Percentiles rank a stretch among this genome's conserved stretches.
Evolutionary conservation across 176 grass and related monocot genomes (phyloP).

Genomic region (Pontederia crassipes): DNA sequence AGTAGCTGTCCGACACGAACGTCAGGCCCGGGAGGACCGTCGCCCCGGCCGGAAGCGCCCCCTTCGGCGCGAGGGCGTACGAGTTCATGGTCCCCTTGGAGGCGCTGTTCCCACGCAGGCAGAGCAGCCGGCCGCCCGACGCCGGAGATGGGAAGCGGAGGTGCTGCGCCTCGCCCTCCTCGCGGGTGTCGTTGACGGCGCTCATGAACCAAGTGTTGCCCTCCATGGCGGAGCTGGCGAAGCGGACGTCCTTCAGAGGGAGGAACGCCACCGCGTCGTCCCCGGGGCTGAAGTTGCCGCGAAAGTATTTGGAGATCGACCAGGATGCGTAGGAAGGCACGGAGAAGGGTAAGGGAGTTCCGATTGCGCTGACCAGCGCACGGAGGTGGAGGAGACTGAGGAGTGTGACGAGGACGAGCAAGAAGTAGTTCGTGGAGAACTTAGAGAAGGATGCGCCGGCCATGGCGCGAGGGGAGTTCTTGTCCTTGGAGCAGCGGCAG

Average conservation of each 20-base stretch:
- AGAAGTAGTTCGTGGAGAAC: not conserved
- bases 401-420: not conserved
- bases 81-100: slow-evolving; percentile 40
- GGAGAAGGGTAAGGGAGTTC: not conserved
- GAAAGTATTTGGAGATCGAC: not conserved
- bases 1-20: slow-evolving; percentile 55
- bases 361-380: not conserved
- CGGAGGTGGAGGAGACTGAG: slow-evolving; percentile 5
- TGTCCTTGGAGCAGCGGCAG: not conserved
- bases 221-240: not conserved
- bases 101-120: slow-evolving; percentile 24
- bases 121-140: slow-evolving; percentile 46
- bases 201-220: slow-evolving; percentile 58
- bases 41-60: slow-evolving; percentile 33
- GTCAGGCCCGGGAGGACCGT: slow-evolving; percentile 32
- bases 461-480: not conserved
- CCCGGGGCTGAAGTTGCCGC: not conserved
- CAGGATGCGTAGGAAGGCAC: not conserved
- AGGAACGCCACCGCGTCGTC: slow-evolving; percentile 27
- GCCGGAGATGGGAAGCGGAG: slow-evolving; percentile 44
- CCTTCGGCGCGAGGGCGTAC: slow-evolving; percentile 46
- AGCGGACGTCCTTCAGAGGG: slow-evolving; percentile 40
- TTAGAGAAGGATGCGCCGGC: not conserved
- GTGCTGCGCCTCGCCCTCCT: slow-evolving; percentile 30
- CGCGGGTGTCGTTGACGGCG: slow-evolving; percentile 40